These are phyloP conservation scores for Alternaria longipes DNA, from an alignment of 2,329 filamentous ascomycete species.

Conservation along the genomic window DNA sequence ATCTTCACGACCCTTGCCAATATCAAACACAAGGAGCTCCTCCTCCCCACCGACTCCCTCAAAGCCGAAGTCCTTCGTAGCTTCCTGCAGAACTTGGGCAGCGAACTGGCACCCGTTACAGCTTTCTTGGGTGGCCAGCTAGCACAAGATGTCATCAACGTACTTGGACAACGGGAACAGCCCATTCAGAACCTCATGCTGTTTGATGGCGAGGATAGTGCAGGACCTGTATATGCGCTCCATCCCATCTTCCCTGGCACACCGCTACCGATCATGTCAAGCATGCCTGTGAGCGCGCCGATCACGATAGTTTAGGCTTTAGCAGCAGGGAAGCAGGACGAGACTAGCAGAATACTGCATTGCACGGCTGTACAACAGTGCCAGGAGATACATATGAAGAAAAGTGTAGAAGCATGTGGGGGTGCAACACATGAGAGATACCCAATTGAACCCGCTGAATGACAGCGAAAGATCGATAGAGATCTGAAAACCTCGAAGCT, in stretches of 20 bases:
- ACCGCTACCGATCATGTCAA: slow-evolving; percentile 34
- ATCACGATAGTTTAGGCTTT: slow-evolving; percentile 25
- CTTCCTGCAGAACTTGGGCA: slow-evolving; percentile 86
- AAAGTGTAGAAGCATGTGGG: not conserved
- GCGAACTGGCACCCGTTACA: slow-evolving; percentile 85
- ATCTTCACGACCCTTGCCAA: slow-evolving; percentile 80
- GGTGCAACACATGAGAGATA: slow-evolving; percentile 13
- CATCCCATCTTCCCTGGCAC: slow-evolving; percentile 68
- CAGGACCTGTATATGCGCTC: slow-evolving; percentile 81
- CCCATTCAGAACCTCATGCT: slow-evolving; percentile 95
- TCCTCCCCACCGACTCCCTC: slow-evolving; percentile 57
- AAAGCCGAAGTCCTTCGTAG: slow-evolving; percentile 73
- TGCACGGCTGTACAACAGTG: not conserved
- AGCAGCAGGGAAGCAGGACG: not conserved
- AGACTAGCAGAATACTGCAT: not conserved
- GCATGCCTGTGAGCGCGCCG: slow-evolving; percentile 34
- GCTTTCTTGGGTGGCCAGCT: slow-evolving; percentile 90
- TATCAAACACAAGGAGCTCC: slow-evolving; percentile 75
- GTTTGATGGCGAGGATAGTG: slow-evolving; percentile 85
- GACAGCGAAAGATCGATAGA: slow-evolving; percentile 7
- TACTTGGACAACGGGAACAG: slow-evolving; percentile 88
- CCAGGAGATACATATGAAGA: not conserved
- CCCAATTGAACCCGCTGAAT: slow-evolving; percentile 13
- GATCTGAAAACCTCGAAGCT: not conserved
- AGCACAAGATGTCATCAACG: slow-evolving; percentile 97